These are phyloP conservation scores for Blastocrithidia nonstop DNA, from an alignment of 208 protist species.

Conservation along the genomic window DNA sequence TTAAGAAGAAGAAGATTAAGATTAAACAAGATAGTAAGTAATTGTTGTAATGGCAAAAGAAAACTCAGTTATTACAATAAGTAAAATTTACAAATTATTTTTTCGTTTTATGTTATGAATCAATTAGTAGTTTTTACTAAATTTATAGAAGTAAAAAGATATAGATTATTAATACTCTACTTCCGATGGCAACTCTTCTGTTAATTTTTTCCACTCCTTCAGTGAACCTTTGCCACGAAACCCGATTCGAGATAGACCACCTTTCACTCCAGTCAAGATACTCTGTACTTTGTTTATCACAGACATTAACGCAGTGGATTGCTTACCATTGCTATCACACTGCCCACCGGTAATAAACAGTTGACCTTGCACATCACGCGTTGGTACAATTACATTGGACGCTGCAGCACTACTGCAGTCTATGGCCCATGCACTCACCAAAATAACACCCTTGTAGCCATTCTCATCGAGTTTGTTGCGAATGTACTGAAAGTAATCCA, in stretches of 20 bases:
- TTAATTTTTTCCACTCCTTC: constrained; percentile 34
- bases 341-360: constrained; percentile 40
- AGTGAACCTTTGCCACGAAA: constrained; percentile 67
- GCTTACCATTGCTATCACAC: constrained; percentile 7
- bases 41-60: too few species aligned
- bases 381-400: not conserved
- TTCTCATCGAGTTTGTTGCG: constrained; percentile 12
- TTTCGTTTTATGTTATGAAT: too few species aligned
- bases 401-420: constrained; percentile 5
- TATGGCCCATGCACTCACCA: constrained; percentile 42
- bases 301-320: constrained; percentile 17
- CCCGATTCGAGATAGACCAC: constrained; percentile 48
- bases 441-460: constrained; percentile 14
- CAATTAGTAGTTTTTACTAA: too few species aligned
- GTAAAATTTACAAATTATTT: too few species aligned
- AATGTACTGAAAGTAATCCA: constrained; percentile 43
- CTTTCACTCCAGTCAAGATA: constrained; percentile 38
- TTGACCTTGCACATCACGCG: constrained; percentile 28
- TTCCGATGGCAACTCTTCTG: constrained; percentile 6
- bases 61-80: too few species aligned
- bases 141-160: too few species aligned
- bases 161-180: too few species aligned
- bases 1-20: too few species aligned
- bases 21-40: too few species aligned
- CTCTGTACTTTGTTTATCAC: constrained; percentile 14